Conservation (phyloP, 805 yeast genomes). For the Cyberlindnera subsufficiens region DNA sequence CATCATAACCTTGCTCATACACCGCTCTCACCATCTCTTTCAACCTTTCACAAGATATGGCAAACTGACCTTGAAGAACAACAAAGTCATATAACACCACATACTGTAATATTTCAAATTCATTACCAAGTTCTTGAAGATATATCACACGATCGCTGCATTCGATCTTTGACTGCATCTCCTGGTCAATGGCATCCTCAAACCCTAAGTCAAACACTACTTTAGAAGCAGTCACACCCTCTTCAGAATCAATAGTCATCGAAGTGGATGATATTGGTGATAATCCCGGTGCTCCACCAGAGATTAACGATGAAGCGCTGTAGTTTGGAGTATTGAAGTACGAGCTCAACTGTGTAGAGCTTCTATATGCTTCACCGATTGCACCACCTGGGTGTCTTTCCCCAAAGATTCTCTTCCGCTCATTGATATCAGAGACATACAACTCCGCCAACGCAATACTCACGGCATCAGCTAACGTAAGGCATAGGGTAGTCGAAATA, state of each 20-base stretch:
- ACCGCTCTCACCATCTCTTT: conserved; percentile 10
- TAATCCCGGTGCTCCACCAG: conserved; percentile 6
- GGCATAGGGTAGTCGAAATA: conserved; percentile 69
- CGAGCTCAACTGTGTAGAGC: conserved; percentile 5
- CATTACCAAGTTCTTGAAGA: conserved; percentile 23
- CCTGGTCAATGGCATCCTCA: conserved; percentile 15
- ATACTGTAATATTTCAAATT: conserved; percentile 15
- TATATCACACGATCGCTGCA: conserved; percentile 22
- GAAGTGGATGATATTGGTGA: not conserved
- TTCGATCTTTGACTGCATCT: conserved; percentile 14
- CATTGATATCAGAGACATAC: conserved; percentile 47
- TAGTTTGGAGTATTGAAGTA: conserved; percentile 18
- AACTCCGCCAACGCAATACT: conserved; percentile 68
- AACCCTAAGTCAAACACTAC: conserved; percentile 18
- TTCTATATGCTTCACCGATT: conserved; percentile 52
- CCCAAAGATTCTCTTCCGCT: conserved; percentile 54
- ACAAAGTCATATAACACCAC: conserved; percentile 18
- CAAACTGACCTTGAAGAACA: conserved; percentile 5
- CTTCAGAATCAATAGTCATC: too few relatives aligned
- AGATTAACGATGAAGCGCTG: conserved; percentile 15
- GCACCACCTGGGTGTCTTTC: conserved; percentile 89
- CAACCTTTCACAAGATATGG: conserved; percentile 6
- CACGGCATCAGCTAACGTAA: conserved; percentile 74
- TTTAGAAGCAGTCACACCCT: not conserved
- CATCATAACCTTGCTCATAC: conserved; percentile 9